Conservation (phyloP, 176 grass and related monocot species). For the Carex cristatella region DNA sequence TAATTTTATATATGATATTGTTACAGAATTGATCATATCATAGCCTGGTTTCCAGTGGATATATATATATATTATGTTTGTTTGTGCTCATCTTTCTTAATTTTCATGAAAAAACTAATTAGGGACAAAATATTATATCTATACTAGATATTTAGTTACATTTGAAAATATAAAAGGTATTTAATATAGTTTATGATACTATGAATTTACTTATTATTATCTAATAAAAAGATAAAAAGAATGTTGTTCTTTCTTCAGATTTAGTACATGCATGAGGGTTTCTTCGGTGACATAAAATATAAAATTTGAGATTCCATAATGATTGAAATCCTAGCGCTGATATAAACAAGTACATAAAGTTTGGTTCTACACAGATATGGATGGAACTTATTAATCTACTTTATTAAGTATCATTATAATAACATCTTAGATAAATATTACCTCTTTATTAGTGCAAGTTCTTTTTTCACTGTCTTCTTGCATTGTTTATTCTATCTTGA, state of each 20-base stretch:
- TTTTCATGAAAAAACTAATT: background rate
- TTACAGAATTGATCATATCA: background rate
- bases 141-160: background rate
- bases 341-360: conserved; percentile 17
- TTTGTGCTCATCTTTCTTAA: background rate
- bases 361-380: conserved; percentile 2
- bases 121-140: background rate
- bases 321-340: conserved; percentile 1
- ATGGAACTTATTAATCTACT: conserved; percentile 18
- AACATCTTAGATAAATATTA: conserved; percentile 8
- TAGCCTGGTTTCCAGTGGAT: background rate
- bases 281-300: background rate
- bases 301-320: background rate
- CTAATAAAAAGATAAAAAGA: background rate
- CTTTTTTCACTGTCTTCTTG: conserved; percentile 12
- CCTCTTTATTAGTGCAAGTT: conserved; percentile 16
- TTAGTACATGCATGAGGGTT: background rate
- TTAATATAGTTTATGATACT: background rate
- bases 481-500: conserved; percentile 21
- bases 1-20: background rate
- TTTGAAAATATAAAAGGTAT: background rate
- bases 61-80: background rate
- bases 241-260: background rate
- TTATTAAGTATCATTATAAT: background rate
- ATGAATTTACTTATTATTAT: background rate